Conservation (phyloP, 1,284 basidiomycete species). For the Ganoderma meredithae region DNA sequence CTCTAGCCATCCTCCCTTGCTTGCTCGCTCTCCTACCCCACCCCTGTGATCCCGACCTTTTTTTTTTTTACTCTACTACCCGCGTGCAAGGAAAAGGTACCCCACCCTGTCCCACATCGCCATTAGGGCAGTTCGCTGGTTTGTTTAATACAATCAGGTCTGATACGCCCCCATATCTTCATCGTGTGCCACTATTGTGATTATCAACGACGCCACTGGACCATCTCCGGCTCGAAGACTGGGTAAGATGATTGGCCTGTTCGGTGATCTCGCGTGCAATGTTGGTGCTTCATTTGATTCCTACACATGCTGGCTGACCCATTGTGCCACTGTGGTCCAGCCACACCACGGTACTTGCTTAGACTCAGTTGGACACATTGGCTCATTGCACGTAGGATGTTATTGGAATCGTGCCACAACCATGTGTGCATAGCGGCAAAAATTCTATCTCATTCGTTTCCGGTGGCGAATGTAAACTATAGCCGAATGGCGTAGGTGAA, state of each 20-base stretch:
- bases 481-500: constrained; percentile 58
- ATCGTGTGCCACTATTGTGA: constrained; percentile 16
- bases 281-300: neutral
- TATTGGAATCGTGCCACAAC: neutral
- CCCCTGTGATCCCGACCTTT: constrained; percentile 29
- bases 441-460: neutral
- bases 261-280: neutral
- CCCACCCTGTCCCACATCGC: constrained; percentile 28
- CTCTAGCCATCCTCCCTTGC: constrained; percentile 12
- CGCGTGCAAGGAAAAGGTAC: constrained; percentile 47
- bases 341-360: neutral
- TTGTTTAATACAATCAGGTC: constrained; percentile 39
- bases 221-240: neutral
- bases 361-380: too few species aligned
- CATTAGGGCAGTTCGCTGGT: constrained; percentile 38
- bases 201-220: neutral
- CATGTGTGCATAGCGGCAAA: neutral
- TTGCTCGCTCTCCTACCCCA: constrained; percentile 32
- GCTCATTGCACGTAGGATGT: neutral
- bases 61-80: constrained; percentile 38
- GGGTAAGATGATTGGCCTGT: neutral
- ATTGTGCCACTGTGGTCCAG: neutral
- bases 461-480: constrained; percentile 19
- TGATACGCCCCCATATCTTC: constrained; percentile 29
- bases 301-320: too few species aligned